Evolutionary conservation across 2,329 filamentous ascomycete species (phyloP).

Genomic region (Ambrosiella xylebori): DNA sequence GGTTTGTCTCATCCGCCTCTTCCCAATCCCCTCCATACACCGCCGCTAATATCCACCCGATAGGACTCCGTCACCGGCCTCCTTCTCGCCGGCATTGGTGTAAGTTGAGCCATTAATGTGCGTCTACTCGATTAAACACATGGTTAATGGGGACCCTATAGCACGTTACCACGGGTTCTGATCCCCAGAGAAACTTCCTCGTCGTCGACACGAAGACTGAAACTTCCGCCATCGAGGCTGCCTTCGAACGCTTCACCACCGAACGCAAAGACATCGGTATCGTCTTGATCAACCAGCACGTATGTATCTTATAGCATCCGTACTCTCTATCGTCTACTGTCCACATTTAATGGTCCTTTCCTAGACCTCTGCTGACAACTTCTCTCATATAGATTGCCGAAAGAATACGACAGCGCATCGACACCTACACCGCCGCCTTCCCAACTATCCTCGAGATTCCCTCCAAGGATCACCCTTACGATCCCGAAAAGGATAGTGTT

Average conservation of each 20-base stretch:
- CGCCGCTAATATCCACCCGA: conserved; percentile 15
- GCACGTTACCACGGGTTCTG: conserved; percentile 81
- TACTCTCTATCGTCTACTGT: not conserved
- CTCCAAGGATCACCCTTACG: conserved; percentile 96
- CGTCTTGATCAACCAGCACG: conserved; percentile 93
- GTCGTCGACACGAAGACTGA: conserved; percentile 93
- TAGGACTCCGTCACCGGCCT: conserved; percentile 93
- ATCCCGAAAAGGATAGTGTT: conserved; percentile 97
- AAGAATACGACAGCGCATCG: conserved; percentile 76
- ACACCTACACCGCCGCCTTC: conserved; percentile 85
- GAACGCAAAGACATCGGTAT: conserved; percentile 95
- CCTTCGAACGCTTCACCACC: conserved; percentile 76
- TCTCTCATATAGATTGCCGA: conserved; percentile 57
- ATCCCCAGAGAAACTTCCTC: conserved; percentile 92
- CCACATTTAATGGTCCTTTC: not conserved
- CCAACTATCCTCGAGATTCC: conserved; percentile 94
- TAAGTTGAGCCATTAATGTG: conserved; percentile 26
- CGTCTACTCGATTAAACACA: not conserved
- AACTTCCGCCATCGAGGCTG: conserved; percentile 66
- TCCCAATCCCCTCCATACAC: not conserved
- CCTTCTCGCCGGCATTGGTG: conserved; percentile 85
- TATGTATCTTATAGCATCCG: conserved; percentile 24
- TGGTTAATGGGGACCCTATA: conserved; percentile 21
- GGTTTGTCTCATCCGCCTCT: conserved; percentile 28
- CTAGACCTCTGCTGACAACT: not conserved